Evolutionary conservation across 257 asterid genomes (phyloP).

Genomic region (Gentiana dahurica): DNA sequence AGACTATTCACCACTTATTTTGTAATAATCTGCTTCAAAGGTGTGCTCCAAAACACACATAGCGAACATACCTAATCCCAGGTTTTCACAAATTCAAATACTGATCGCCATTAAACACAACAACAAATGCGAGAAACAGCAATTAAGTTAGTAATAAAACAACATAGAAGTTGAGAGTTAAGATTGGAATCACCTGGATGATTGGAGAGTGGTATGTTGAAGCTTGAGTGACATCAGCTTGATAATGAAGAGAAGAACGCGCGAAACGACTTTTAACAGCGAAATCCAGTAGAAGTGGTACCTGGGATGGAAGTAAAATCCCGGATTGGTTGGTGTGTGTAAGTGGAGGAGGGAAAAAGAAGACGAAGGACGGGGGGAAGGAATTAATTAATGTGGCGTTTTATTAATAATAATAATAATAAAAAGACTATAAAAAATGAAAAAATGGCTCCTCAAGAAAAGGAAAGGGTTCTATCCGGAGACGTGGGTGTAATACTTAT

Average conservation of each 20-base stretch:
- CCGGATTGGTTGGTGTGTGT: background rate
- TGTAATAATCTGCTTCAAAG: no score
- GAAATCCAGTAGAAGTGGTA: background rate
- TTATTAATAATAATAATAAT: no score
- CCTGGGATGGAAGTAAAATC: background rate
- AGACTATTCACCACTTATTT: no score
- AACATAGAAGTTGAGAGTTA: slow-evolving; percentile 1
- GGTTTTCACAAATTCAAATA: no score
- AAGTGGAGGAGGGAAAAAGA: slow-evolving; percentile 3
- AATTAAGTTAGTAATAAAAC: no score
- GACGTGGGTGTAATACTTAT: slow-evolving; percentile 42
- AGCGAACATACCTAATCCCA: no score
- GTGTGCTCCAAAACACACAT: no score
- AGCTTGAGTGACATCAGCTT: slow-evolving; percentile 46
- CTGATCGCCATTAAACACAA: no score
- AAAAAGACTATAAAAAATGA: no score
- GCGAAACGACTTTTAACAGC: background rate
- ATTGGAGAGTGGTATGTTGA: slow-evolving; percentile 37
- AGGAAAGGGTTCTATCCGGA: slow-evolving; percentile 28
- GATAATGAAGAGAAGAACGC: slow-evolving; percentile 4
- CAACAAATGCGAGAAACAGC: no score
- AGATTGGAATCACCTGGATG: slow-evolving; percentile 34
- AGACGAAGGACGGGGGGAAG: background rate
- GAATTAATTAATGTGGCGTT: background rate
- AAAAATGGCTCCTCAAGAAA: slow-evolving; percentile 17